phyloP scores from a whole-genome alignment of 176 grass and related monocot genomes.

The Triticum dicoccoides region DNA sequence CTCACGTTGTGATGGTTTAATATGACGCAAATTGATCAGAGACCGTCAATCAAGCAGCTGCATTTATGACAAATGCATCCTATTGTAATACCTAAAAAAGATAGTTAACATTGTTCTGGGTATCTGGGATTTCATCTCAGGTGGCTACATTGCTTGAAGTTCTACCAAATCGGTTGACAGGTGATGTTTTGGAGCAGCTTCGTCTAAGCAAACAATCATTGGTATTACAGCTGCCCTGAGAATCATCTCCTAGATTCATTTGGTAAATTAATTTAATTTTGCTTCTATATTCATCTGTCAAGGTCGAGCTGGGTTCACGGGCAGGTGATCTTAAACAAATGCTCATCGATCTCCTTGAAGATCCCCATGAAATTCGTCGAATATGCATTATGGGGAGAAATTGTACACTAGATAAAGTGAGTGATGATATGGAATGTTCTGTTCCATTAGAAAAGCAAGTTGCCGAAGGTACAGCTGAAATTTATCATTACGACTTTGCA shows the following conservation, averaged over 20 bases:
- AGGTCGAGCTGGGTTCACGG: slow-evolving; percentile 95
- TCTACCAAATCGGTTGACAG: slow-evolving; percentile 91
- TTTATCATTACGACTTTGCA: slow-evolving; percentile 7
- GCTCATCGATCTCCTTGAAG: slow-evolving; percentile 90
- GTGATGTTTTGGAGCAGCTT: slow-evolving; percentile 93
- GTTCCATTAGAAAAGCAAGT: slow-evolving; percentile 84
- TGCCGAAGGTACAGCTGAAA: slow-evolving; percentile 69
- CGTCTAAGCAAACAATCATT: slow-evolving; percentile 92
- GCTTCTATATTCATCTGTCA: slow-evolving; percentile 35
- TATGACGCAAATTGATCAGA: not conserved
- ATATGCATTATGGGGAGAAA: slow-evolving; percentile 98
- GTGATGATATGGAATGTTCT: slow-evolving; percentile 64
- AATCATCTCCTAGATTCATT: slow-evolving; percentile 22
- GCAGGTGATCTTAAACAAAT: slow-evolving; percentile 97
- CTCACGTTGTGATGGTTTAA: not conserved
- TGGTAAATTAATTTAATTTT: slow-evolving; percentile 11
- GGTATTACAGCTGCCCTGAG: slow-evolving; percentile 38
- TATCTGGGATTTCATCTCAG: slow-evolving; percentile 38
- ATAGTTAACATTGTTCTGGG: not conserved
- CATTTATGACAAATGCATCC: not conserved
- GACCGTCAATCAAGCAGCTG: not conserved
- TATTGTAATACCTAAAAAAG: not conserved
- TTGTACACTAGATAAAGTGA: slow-evolving; percentile 61
- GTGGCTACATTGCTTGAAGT: slow-evolving; percentile 89
- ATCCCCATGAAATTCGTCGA: slow-evolving; percentile 89